Base-by-base conservation (phyloP, 257 asterid species). In the Misopates orontium region DNA sequence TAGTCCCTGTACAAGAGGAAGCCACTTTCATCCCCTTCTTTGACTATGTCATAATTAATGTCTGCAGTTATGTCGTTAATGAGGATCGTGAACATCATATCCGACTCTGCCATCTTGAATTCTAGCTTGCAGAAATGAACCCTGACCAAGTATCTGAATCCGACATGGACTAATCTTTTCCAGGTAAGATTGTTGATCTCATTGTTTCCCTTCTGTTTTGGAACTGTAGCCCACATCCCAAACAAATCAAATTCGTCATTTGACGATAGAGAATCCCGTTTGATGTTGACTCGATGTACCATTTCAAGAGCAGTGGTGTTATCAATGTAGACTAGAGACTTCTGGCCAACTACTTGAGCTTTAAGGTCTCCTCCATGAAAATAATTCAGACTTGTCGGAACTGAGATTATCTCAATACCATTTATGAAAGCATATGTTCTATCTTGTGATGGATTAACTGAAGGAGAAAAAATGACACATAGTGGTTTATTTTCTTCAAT, bases 131-230 rank as follows among this genome's bases (percentile, higher is more conserved):
- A 78, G 71, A 80, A 80, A 68, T 85, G 85, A 56, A 85, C 68
- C 79, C 91, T 82, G 19, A 85, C 70, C 78, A 82, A 51, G 62
- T 82, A 82, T 64, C 79, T 68, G 60, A 78, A 85, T 44, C 91
- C 88, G 49, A 82, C 78, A 78, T 85, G 75, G 25, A 82, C 79
- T 2, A 76, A 62, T 66, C 73, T 59, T 60, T 54, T 72, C 88
- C 86, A 82, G 22, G 78, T 71, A 7, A 60, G 67, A 17, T 58
- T 67, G 6, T 63, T 39, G 24, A 16, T 21, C 32, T 54, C 54
- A 41, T 57, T 50, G 44, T 57, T 62, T 59, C 24, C 73, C 56
- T 70, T 28, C 69, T 66, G 32, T 74, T 72, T 56, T 68, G 75
- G 28, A 71, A 71, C 22, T 6, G 53, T 14, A 12, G 44, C 80